Conservation (phyloP, 1,284 basidiomycete genomes). For the Spongiforma sp. region DNA sequence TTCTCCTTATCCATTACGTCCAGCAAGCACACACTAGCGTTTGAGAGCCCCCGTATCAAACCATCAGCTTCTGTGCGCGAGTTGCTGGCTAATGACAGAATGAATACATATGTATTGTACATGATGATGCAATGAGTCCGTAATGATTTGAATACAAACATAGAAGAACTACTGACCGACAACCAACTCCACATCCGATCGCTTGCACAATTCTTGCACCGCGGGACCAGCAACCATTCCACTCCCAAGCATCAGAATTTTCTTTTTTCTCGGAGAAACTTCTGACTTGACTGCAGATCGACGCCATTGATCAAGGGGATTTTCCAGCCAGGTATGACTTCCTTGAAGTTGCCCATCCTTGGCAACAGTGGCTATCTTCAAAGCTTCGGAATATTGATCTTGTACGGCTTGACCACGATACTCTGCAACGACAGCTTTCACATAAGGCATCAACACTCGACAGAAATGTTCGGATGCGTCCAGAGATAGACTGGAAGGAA, state of each 20-base stretch:
- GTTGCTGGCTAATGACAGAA: slow-evolving; percentile 69
- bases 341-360: slow-evolving; percentile 57
- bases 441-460: slow-evolving; percentile 66
- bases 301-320: slow-evolving; percentile 53
- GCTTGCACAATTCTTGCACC: slow-evolving; percentile 71
- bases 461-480: slow-evolving; percentile 86
- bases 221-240: slow-evolving; percentile 93
- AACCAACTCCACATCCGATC: slow-evolving; percentile 65
- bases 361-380: slow-evolving; percentile 78
- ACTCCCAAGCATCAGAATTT: slow-evolving; percentile 83
- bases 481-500: slow-evolving; percentile 81
- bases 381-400: slow-evolving; percentile 44
- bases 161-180: slow-evolving; percentile 63
- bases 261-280: slow-evolving; percentile 54
- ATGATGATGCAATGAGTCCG: slow-evolving; percentile 20
- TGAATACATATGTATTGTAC: slow-evolving; percentile 8
- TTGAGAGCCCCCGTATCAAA: slow-evolving; percentile 57
- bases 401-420: slow-evolving; percentile 35
- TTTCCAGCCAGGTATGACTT: slow-evolving; percentile 64
- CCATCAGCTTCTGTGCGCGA: slow-evolving; percentile 62
- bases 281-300: slow-evolving; percentile 9
- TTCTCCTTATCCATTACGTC: slow-evolving; percentile 63
- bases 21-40: slow-evolving; percentile 64
- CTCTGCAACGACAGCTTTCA: slow-evolving; percentile 58
- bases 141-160: slow-evolving; percentile 1